Base-by-base conservation (phyloP, 257 asterid genomes). In the Solanum pimpinellifolium region DNA sequence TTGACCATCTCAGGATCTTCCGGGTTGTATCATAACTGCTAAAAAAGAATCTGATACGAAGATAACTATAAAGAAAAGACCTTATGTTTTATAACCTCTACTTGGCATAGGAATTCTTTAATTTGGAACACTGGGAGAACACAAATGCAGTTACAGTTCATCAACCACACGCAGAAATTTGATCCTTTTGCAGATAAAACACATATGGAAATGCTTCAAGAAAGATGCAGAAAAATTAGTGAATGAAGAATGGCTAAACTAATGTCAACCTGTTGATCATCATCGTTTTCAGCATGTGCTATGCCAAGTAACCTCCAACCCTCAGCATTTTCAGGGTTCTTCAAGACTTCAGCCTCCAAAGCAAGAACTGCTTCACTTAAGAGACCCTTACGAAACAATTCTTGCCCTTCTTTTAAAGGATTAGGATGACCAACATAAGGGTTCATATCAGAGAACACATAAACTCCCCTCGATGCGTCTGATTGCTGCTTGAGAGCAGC, bases 321-420 rank as follows among this genome's bases (percentile, higher is more conserved):
- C 94, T 97, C 99, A 27, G 99, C 91, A 91, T 96, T 97, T 52
- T 95, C 98, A 60, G 98, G 98, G 88, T 97, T 97, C 92, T 97
- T 97, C 90, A 97, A 89, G 87, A 97, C 99, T 93, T 97, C 99
- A 87, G 99, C 99, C 93, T 96, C 99, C 89, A 96, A 90, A 69
- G 99, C 99, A 93, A 97, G 99, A 92, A 97, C 99, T 86, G 99
- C 99, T 93, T 97, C 99, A 91, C 99, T 97, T 89, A 97, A 89
- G 89, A 97, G 99, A 83, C 99, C 99, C 94, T 91, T 97, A n/a
- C 98, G 98, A 88, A 96, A 97, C 90, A 97, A 93, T 85, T 97
- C 98, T 81, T 95, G 99, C 80, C 99, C 99, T 94, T 97, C 99
- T 95, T 92, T 96, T 92, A 97, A 86, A 83, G 99, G 99, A 89